These are phyloP conservation scores for Pleurotus pulmonarius DNA, from an alignment of 768 basidiomycete genomes.

Conservation along the genomic window DNA sequence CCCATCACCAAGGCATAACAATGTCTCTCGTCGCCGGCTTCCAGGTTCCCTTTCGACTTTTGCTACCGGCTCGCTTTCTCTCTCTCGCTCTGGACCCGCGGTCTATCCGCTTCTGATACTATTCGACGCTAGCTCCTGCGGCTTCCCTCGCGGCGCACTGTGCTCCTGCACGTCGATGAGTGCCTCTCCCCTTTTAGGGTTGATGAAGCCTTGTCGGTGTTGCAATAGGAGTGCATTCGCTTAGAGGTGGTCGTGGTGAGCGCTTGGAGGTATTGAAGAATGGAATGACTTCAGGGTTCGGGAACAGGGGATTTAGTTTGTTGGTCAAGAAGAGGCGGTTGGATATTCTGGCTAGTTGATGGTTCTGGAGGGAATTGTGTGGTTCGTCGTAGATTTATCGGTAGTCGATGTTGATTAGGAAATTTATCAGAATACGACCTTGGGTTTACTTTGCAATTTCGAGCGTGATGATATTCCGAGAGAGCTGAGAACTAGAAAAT, in stretches of 20 bases:
- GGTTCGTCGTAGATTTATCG: not conserved
- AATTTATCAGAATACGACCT: not conserved
- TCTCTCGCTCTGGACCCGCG: too few species aligned
- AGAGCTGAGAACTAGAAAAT: too few species aligned
- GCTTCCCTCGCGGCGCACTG: not conserved
- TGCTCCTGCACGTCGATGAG: not conserved
- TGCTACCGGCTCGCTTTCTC: too few species aligned
- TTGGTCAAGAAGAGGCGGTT: not conserved
- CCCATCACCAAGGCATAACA: too few species aligned
- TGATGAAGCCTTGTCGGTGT: conserved; percentile 3
- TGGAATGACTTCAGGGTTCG: not conserved
- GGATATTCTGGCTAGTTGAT: not conserved
- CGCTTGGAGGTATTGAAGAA: not conserved
- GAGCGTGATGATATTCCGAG: too few species aligned
- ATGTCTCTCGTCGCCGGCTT: too few species aligned
- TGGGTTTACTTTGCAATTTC: not conserved
- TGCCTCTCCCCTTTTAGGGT: conserved; percentile 7
- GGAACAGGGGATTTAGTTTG: not conserved
- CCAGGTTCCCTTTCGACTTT: too few species aligned
- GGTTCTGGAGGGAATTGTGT: not conserved
- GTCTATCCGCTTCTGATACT: too few species aligned
- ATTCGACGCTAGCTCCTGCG: conserved; percentile 6
- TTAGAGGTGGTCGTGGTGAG: not conserved
- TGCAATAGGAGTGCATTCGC: not conserved
- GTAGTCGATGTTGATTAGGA: not conserved